Conservation (phyloP, 164 flowering plant genomes). For the Aristolochia contorta region DNA sequence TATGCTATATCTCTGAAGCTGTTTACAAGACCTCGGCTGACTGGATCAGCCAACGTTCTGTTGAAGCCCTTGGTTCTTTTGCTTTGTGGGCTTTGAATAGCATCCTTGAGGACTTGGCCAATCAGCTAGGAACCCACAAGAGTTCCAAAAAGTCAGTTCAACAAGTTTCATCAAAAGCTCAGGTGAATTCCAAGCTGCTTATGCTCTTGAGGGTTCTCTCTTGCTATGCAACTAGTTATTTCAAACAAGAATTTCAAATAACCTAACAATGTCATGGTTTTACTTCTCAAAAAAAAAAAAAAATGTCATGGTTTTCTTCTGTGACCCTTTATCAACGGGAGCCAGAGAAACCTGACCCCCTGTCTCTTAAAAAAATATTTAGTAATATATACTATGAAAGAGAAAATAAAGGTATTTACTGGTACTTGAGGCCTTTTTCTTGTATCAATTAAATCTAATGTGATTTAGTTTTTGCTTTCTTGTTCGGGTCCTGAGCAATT, state of each 20-base stretch:
- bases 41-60: slow-evolving; percentile 61
- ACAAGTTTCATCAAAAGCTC: slow-evolving; percentile 65
- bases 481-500: background rate
- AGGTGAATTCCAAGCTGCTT: slow-evolving; percentile 28
- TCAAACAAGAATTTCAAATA: background rate
- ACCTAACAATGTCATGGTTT: no score
- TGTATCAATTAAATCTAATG: no score
- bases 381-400: no score
- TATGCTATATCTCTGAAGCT: slow-evolving; percentile 60
- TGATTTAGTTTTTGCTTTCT: no score
- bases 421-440: no score
- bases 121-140: slow-evolving; percentile 47
- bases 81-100: slow-evolving; percentile 58
- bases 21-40: slow-evolving; percentile 79
- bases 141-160: slow-evolving; percentile 61
- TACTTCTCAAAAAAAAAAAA: no score
- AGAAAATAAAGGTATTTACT: no score
- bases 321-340: no score
- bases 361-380: no score
- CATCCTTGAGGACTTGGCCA: slow-evolving; percentile 60
- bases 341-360: no score
- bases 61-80: slow-evolving; percentile 61
- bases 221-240: background rate
- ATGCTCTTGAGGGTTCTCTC: background rate
- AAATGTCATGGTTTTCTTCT: no score